Percentiles rank a stretch among this genome's conserved stretches.
These are phyloP conservation scores for Balamuthia mandrillaris DNA, from an alignment of 208 protist species.

Conservation along the genomic window DNA sequence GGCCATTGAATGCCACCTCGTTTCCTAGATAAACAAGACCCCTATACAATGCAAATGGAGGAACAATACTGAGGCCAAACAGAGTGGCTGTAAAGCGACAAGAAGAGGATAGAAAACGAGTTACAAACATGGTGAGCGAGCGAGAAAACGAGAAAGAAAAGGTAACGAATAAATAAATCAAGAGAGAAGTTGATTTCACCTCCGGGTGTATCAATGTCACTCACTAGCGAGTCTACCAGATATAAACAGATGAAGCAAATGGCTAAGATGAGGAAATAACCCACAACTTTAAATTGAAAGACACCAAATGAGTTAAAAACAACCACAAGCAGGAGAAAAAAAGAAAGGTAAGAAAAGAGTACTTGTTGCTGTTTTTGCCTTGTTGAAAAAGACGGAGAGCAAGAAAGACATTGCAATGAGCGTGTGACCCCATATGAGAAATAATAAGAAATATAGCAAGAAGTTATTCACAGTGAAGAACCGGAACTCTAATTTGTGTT, in stretches of 20 bases:
- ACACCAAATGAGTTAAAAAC: background rate
- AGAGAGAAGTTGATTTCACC: too few relatives aligned
- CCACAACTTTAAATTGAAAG: background rate
- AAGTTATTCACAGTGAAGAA: constrained; percentile 25
- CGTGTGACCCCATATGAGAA: constrained; percentile 39
- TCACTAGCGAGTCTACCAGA: background rate
- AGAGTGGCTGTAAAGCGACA: background rate
- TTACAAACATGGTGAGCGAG: background rate
- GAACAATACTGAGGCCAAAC: background rate
- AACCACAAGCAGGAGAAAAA: too few relatives aligned
- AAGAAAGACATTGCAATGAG: constrained; percentile 30
- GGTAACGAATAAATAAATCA: too few relatives aligned
- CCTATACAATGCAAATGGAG: background rate
- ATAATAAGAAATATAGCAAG: constrained; percentile 3
- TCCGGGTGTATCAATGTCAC: background rate
- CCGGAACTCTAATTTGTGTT: constrained; percentile 39
- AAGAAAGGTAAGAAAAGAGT: too few relatives aligned
- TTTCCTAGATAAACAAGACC: background rate
- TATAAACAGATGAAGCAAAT: background rate
- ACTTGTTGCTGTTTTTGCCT: background rate
- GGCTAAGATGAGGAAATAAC: background rate
- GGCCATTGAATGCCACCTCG: background rate
- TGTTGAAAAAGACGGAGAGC: constrained; percentile 13
- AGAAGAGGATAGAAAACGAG: background rate
- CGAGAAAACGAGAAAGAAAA: background rate